A percentile compares a stretch with the other conserved stretches of the same genome.
These are phyloP conservation scores for Setaria viridis DNA, from an alignment of 202 grass and related monocot species.

Conservation along the genomic window DNA sequence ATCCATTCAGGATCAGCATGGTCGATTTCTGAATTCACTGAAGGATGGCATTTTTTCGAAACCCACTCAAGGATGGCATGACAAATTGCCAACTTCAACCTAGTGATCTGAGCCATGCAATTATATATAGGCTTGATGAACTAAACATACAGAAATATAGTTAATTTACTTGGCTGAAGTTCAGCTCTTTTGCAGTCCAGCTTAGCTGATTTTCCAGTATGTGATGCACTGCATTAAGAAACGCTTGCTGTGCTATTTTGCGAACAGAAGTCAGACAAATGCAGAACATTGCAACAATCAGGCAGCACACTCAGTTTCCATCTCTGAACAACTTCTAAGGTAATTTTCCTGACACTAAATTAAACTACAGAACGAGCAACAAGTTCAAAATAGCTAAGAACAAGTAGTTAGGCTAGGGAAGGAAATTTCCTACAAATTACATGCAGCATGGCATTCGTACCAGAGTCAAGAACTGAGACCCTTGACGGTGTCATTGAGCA, in stretches of 20 bases:
- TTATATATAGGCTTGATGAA: background rate
- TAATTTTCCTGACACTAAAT: background rate
- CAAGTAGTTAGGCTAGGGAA: background rate
- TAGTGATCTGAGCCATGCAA: background rate
- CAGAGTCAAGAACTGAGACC: constrained; percentile 46
- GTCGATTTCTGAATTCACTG: background rate
- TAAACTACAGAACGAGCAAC: background rate
- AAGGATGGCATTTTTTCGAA: background rate
- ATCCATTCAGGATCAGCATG: background rate
- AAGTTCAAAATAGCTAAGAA: background rate
- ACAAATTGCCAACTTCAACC: background rate
- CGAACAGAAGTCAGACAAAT: background rate
- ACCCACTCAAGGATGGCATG: background rate
- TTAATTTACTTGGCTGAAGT: constrained; percentile 9
- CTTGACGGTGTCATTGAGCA: constrained; percentile 61
- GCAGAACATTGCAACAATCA: background rate
- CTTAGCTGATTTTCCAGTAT: background rate
- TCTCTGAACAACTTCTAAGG: background rate
- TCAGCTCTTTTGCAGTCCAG: background rate
- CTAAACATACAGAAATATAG: constrained; percentile 34
- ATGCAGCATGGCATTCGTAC: constrained; percentile 13
- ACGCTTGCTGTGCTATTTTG: background rate
- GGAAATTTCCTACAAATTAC: background rate
- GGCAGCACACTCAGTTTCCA: background rate
- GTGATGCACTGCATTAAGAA: background rate